Evolutionary conservation across 2,329 filamentous ascomycete species (phyloP), one percentile per base, ranked within the genome.

Genomic region (Cercospora citrullina): DNA sequence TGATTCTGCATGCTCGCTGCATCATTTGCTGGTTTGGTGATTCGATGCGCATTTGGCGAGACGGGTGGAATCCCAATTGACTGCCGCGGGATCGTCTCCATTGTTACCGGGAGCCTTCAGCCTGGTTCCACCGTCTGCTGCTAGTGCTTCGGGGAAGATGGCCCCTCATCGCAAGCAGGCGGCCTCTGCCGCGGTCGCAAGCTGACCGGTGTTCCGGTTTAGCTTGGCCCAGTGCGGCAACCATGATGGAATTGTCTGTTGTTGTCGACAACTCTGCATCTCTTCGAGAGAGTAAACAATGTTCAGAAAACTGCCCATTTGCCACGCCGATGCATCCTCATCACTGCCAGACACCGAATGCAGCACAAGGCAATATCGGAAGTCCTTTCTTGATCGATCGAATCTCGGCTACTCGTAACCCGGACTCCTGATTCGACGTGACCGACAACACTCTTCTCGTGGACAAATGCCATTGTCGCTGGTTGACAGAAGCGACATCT

Each of bases 51-150:
- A 16, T 58, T 8, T 57, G 53, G 53, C 53, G 16, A 14, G 14
- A 21, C 51, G 51, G 51, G 30, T 31, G 30, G 30, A 31, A 55
- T 55, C 28, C 51, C 51, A 28, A 26, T 55, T 30, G 51, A 31
- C 53, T 57, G 53, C 53, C 53, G 53, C 53, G 23, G 53, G 53
- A 57, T 57, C 53, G 53, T 23, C 53, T 58, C 16, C 53, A 58
- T 14, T 21, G 26, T 10, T 58, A 58, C 53, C 53, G 9, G 14
- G 53, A 58, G 53, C 53, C 53, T 31, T 31, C 6, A 3, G 26
- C 26, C 30, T 58, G 53, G 53, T 31, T 31, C 53, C 53, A 31
- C 53, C 53, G 53, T 58, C 4, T 26, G 45, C 45, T 58, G 53
- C 28, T 57, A 58, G 53, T 16, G 53, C 16, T 31, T 39, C 33